phyloP scores from a whole-genome alignment of 1,139 yeast genomes.

The Blastobotrys raffinosifermentans region DNA sequence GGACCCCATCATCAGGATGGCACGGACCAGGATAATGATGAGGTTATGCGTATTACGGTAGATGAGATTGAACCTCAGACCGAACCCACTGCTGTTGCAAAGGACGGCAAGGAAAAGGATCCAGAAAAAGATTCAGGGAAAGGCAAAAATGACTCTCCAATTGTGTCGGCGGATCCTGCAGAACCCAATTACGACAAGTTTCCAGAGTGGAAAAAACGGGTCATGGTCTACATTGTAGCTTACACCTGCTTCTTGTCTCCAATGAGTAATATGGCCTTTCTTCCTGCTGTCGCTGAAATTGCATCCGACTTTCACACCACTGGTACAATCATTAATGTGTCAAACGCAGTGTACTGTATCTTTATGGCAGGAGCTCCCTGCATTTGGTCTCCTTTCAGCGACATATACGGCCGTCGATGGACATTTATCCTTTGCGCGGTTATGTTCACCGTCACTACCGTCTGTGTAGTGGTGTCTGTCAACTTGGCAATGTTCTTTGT shows the following conservation, averaged over 20 bases:
- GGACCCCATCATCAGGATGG: too few relatives aligned
- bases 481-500: constrained; percentile 47
- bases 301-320: constrained; percentile 42
- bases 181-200: too few relatives aligned
- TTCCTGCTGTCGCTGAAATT: constrained; percentile 48
- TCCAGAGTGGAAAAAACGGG: constrained; percentile 4
- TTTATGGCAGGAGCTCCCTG: constrained; percentile 50
- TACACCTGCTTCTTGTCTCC: constrained; percentile 16
- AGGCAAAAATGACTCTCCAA: constrained; percentile 1
- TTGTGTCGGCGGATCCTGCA: too few relatives aligned
- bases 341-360: constrained; percentile 46
- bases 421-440: constrained; percentile 38
- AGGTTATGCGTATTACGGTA: too few relatives aligned
- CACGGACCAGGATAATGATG: too few relatives aligned
- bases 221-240: constrained; percentile 13
- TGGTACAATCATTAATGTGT: constrained; percentile 41
- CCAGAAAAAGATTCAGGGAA: too few relatives aligned
- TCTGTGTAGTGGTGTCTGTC: constrained; percentile 42
- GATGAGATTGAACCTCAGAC: too few relatives aligned
- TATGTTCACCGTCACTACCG: constrained; percentile 34
- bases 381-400: constrained; percentile 43
- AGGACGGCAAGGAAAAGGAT: too few relatives aligned
- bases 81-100: too few relatives aligned
- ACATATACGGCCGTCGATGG: constrained; percentile 45
- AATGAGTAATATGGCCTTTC: constrained; percentile 21